Base-by-base conservation (phyloP, 2,329 filamentous ascomycete species). In the Leptographium wingfieldii region DNA sequence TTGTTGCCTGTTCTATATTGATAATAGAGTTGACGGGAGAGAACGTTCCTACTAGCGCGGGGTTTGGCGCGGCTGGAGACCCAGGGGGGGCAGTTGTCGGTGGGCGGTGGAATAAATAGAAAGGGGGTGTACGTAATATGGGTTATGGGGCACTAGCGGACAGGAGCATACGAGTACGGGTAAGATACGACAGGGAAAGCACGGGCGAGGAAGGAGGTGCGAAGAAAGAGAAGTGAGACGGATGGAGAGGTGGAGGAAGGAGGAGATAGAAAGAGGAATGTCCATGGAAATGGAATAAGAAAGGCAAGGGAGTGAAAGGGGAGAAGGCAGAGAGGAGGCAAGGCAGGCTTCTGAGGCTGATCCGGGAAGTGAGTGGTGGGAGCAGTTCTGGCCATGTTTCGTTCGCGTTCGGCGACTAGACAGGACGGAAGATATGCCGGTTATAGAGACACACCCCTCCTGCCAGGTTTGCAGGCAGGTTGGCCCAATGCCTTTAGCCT, bases 1-100 rank as follows among this genome's bases (percentile, higher is more conserved):
- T 61, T 57, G 61, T 64, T 64, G 62, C 62, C 62, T 64, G 60
- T 63, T 63, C 58, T 58, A 57, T 64, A 61, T 61, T 60, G 61
- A 61, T 64, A 62, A 61, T 62, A 62, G 57, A 60, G 57, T 63
- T 63, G 61, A 55, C n/a, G 46, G 49, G 56, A 29, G 40, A 62
- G 40, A 57, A 49, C 43, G 57, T 48, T 56, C n/a, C 43, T 57
- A 31, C 57, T 64, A 61, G 62, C 61, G 62, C 62, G 61, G 61
- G 59, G 61, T 64, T 57, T 53, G 59, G 61, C 59, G 56, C 48
- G 55, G 59, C 46, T 46, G 55, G 60, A 46, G 35, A 53, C 52
- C 46, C 38, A 38, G 57, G 33, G 54, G 58, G 35, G 54, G 25
- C 10, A 25, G 11, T 46, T n/a, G 19, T 46, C 27, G 19, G 54